Base-by-base conservation (phyloP, 768 basidiomycete genomes). In the Pleurotus tuber-regium region DNA sequence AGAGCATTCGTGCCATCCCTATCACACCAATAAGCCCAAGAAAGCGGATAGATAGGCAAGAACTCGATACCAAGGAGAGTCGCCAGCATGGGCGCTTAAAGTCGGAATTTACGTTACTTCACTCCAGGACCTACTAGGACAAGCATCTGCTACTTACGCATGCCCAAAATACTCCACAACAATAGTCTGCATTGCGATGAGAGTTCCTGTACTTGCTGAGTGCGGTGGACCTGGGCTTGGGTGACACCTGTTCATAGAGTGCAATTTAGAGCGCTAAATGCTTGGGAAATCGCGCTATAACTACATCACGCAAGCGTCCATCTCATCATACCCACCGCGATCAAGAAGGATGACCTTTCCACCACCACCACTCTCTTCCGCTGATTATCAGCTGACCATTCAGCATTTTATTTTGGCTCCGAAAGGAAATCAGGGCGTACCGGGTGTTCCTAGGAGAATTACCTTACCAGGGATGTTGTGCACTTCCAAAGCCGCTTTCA, bases 1-100 rank as follows among this genome's bases (percentile, higher is more conserved):
- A 92, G 77, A 10, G 92, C 90, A 61, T 94, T 94, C 35, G 78
- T 79, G 19, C 87, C 92, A 66, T 94, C 89, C 87, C 79, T 48
- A n/a, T 33, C 16, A 35, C 8, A 35, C 21, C 12, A 4, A 33
- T 48, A 43, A 46, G 55, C 26, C 44, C 41, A 38, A 54, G 41
- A 16, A 53, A 38, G 19, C 11, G 48, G 40, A 6, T 42, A 24
- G 40, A 23, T 24, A 40, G 51, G 33, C 47, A 50, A 26, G 38
- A 39, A 58, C 65, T 49, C n/a, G n/a, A n/a, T 60, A 77, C 83
- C 92, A 93, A 3, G 91, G 91, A 9, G 87, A 80, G 28, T 76
- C 78, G n/a, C 83, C 85, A 12, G 89, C 89, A 59, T 91, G 89
- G 4, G 89, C 87, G 11, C 46, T 48, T 31, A 9, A 21, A 21